Base-by-base conservation (phyloP, 129 eudicot genomes). In the Escallonia herrerae region DNA sequence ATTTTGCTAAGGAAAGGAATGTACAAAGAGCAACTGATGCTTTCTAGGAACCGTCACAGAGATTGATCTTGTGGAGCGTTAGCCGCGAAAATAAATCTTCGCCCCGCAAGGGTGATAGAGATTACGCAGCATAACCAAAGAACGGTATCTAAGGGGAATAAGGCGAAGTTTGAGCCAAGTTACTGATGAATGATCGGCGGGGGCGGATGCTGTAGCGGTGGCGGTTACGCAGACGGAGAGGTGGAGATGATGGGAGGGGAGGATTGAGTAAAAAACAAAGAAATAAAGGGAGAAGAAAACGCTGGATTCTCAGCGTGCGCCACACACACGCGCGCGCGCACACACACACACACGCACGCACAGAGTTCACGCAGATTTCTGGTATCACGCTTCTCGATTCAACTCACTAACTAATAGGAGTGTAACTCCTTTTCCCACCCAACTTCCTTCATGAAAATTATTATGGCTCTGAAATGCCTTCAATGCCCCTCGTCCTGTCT, bases 191-290 rank as follows among this genome's bases (percentile, higher is more conserved):
- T 4, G 37, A 60, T 22, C 22, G 42, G 40, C 6, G 64, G 42
- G 42, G 40, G 64, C 46, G 37, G 41, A 46, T 63, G 46, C 48
- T 44, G 68, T 55, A 46, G 68, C 56, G 68, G 68, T 63, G 50
- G 70, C n/a, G 40, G 60, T 39, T 49, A 52, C 48, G 64, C 61
- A 67, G 60, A 74, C 55, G 48, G 58, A 55, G 66, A 62, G 64
- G 69, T 65, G 65, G 72, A 58, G 72, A 67, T 43, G 52, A 22
- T 22, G 7, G 48, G 68, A 51, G 48, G 43, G 40, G 67, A 63
- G 52, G 40, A 13, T 48, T 22, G 15, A 5, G 22, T 55, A 14
- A 5, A 55, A 14, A 5, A 5, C 52, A 12, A 51, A 51, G 5
- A 51, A 2, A 2, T 10, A 5, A 51, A 15, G 11, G n/a, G n/a